A percentile compares a stretch with the other conserved stretches of the same genome.
phyloP scores from a whole-genome alignment of 306 rosid species.

The Pterocarpus santalinus region DNA sequence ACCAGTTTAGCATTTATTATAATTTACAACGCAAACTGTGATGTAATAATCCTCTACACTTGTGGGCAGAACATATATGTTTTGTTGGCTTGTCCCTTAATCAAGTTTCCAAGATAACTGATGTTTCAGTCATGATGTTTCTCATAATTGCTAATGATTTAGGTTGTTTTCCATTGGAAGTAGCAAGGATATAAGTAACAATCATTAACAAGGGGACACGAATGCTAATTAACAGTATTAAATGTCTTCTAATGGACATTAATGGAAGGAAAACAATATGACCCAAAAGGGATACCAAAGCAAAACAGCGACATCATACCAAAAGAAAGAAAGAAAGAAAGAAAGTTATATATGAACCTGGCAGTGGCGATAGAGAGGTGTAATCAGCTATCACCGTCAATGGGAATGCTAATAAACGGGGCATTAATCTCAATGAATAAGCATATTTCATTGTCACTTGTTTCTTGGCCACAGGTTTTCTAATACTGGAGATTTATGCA shows the following conservation, averaged over 20 bases:
- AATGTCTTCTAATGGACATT: neutral
- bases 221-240: slow-evolving; percentile 32
- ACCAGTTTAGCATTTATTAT: neutral
- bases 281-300: slow-evolving; percentile 19
- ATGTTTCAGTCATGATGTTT: slow-evolving; percentile 41
- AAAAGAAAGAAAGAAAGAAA: neutral
- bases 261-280: slow-evolving; percentile 2
- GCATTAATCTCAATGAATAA: slow-evolving; percentile 1
- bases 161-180: slow-evolving; percentile 27
- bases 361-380: too few relatives aligned
- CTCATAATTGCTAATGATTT: slow-evolving; percentile 49
- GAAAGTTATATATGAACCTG: neutral
- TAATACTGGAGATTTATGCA: neutral
- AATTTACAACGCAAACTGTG: neutral
- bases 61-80: neutral
- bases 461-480: slow-evolving; percentile 45
- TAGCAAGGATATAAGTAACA: slow-evolving; percentile 14
- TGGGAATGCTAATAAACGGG: neutral
- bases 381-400: slow-evolving; percentile 28
- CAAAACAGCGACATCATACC: slow-evolving; percentile 37
- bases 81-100: slow-evolving; percentile 7
- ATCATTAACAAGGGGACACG: slow-evolving; percentile 31
- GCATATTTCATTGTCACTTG: slow-evolving; percentile 34
- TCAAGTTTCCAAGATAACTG: slow-evolving; percentile 29
- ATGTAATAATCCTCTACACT: neutral